phyloP scores from a whole-genome alignment of 1,284 basidiomycete species.

The Rhodotorula sp. region DNA sequence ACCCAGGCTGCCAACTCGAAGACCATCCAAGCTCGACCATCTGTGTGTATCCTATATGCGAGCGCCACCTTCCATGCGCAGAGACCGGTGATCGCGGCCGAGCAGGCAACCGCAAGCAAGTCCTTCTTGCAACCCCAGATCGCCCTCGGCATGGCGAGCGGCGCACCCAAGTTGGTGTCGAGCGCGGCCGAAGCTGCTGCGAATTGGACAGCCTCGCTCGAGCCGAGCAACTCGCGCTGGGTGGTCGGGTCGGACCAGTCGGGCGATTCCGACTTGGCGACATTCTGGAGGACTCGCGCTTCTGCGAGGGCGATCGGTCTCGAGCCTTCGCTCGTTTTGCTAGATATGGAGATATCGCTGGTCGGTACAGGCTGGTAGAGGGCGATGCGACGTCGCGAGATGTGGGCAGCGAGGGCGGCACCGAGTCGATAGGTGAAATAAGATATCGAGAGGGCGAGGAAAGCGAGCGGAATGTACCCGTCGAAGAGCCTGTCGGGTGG shows the following conservation, averaged over 20 bases:
- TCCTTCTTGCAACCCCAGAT: slow-evolving; percentile 33
- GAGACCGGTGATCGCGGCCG: slow-evolving; percentile 1
- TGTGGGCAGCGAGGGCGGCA: slow-evolving; percentile 38
- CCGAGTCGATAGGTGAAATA: slow-evolving; percentile 37
- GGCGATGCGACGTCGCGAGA: slow-evolving; percentile 10
- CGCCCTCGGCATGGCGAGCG: slow-evolving; percentile 6
- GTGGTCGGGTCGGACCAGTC: slow-evolving; percentile 11
- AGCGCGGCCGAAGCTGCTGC: slow-evolving; percentile 17
- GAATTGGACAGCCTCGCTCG: slow-evolving; percentile 12
- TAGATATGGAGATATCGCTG: slow-evolving; percentile 5
- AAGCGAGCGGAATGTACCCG: slow-evolving; percentile 44
- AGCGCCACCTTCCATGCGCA: slow-evolving; percentile 7
- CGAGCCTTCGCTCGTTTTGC: slow-evolving; percentile 1
- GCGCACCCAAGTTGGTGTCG: not conserved
- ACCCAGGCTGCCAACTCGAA: slow-evolving; percentile 27
- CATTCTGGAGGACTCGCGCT: slow-evolving; percentile 6
- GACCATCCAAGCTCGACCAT: slow-evolving; percentile 9
- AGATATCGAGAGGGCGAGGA: slow-evolving; percentile 43
- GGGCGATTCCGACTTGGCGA: slow-evolving; percentile 18
- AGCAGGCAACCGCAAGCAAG: not conserved
- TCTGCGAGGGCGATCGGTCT: slow-evolving; percentile 18
- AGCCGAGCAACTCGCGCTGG: slow-evolving; percentile 22
- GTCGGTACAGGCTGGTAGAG: slow-evolving; percentile 27
- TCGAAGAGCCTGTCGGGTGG: slow-evolving; percentile 34
- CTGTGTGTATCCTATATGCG: not conserved